Evolutionary conservation across 768 basidiomycete species (phyloP), one percentile per base, ranked within the genome.

Genomic region (Boletus speciosus): DNA sequence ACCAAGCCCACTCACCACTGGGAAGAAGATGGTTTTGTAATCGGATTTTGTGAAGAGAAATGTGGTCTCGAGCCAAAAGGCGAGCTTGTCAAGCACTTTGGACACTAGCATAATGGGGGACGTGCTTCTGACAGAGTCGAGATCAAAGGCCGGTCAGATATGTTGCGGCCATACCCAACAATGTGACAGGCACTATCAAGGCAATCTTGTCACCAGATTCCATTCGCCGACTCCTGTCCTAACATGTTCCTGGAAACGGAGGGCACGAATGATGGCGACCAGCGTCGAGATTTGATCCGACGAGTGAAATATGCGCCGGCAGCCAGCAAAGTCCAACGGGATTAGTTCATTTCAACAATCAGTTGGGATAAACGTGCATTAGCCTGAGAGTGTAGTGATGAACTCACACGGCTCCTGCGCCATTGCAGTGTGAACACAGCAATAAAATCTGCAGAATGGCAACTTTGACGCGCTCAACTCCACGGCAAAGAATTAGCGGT

Each of bases 21-120:
- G 74, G 49, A 75, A 52, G 15, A 75, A 51, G 12, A 64, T 67
- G 9, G 72, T 69, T 54, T 72, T 71, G 57, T 52, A 67, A 52
- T 75, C 74, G 6, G 74, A 64, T 16, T 56, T 58, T 8, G 71
- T 74, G 55, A 74, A 74, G 46, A 74, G 66, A 56, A 61, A 71
- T 9, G 64, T 40, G 6, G 71, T 72, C 35, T 66, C 44, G 52
- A 60, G 40, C 63, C 64, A 51, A 59, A 52, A 57, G 21, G 21
- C 19, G 32, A 57, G 49, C 38, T 21, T 38, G 27, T 35, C 21
- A 12, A 50, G 32, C 1, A 25, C 29, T 47, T 51, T 21, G 19
- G 49, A 47, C 25, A 35, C 21, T 6, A 21, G 10, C 43, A 47
- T 56, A 2, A 6, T 36, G 53, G 5, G 25, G 32, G 42, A 34